Evolutionary conservation across 768 basidiomycete species (phyloP), one percentile per base, ranked within the genome.

Genomic region (Trametes gibbosa): DNA sequence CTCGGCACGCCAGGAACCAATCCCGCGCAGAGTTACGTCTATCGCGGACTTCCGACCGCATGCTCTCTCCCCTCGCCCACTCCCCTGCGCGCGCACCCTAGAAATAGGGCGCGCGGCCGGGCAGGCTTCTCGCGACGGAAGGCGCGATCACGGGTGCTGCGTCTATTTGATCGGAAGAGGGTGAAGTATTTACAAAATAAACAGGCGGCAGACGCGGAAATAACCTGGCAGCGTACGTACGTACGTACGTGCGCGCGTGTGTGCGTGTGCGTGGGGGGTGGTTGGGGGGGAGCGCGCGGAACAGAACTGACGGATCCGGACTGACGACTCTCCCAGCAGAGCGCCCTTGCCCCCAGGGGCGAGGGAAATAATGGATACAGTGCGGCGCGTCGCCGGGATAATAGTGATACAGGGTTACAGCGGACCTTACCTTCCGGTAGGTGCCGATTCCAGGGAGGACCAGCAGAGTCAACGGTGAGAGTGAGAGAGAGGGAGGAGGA

Each of bases 151-250:
- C 56, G 59, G 39, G 56, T 50, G 51, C 55, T 32, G 37, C 17
- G 42, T 50, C 50, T 56, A 53, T 42, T 47, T 40, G 55, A 55
- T 48, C 55, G 49, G 41, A 49, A 42, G 19, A 21, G 34, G 21
- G 37, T 10, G 29, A 65, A 62, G 59, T 69, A 64, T 65, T 53
- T 65, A 65, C 66, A 69, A 60, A 63, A 67, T 58, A 65, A 63
- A 66, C 43, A 58, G 60, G 59, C 61, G 64, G 54, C n/a, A n/a
- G 51, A 65, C 61, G 59, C 62, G 60, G 56, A 66, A 66, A 66
- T 66, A 66, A 66, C 63, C 61, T 64, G 56, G 46, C 58, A 19
- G 56, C 40, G 60, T 53, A 40, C 53, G 61, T 53, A n/a, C n/a
- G n/a, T n/a, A n/a, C n/a, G n/a, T n/a, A n/a, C n/a, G n/a, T n/a